Evolutionary conservation across 768 basidiomycete genomes (phyloP).

Genomic region (Agrocybe pediades): DNA sequence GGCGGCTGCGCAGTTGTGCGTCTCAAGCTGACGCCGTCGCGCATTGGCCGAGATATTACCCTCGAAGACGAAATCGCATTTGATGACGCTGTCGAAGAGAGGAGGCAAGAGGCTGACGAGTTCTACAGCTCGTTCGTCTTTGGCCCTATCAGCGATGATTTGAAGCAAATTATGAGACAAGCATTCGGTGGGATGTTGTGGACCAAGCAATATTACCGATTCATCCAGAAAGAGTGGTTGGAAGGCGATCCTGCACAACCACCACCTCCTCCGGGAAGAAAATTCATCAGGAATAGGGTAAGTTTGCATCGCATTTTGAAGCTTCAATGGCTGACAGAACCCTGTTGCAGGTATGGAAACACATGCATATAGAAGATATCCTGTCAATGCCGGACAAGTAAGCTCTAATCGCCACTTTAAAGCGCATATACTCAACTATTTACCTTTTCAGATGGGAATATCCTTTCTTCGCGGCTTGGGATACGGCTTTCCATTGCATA

Average conservation of each 20-base stretch:
- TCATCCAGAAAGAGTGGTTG: constrained; percentile 96
- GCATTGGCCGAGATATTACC: constrained; percentile 73
- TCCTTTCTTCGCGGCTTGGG: constrained; percentile 98
- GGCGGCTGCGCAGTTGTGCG: constrained; percentile 97
- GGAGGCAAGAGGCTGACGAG: constrained; percentile 93
- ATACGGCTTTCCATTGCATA: constrained; percentile 99
- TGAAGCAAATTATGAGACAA: constrained; percentile 96
- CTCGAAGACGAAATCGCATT: constrained; percentile 88
- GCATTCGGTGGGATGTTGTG: constrained; percentile 97
- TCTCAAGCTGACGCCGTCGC: constrained; percentile 83
- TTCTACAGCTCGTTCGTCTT: constrained; percentile 84
- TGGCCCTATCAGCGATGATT: constrained; percentile 88
- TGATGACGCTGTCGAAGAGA: constrained; percentile 87
- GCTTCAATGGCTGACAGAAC: background rate
- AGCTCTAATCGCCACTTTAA: constrained; percentile 18
- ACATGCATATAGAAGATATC: constrained; percentile 93
- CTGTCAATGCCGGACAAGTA: constrained; percentile 99
- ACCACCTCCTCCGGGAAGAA: constrained; percentile 87
- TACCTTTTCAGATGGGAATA: constrained; percentile 81
- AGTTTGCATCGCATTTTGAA: background rate
- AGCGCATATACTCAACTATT: constrained; percentile 7
- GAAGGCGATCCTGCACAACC: constrained; percentile 96
- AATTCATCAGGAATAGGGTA: constrained; percentile 81
- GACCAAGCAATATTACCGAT: constrained; percentile 97
- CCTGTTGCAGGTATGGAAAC: constrained; percentile 76